Base-by-base conservation (phyloP, 805 yeast species). In the Candida sonorensis region DNA sequence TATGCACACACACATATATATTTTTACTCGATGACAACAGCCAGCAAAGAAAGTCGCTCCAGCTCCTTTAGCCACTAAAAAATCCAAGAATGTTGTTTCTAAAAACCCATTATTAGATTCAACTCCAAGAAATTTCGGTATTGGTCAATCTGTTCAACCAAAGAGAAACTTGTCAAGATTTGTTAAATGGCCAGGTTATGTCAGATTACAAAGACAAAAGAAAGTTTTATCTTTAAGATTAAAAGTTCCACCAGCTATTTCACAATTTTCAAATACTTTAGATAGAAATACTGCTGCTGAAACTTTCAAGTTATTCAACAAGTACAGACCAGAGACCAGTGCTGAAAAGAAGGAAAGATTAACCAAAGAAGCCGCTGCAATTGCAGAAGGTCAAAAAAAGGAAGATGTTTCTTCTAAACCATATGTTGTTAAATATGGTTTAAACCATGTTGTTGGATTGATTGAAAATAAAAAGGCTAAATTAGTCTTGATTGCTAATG, bases 201-300 rank as follows among this genome's bases (percentile, higher is more conserved):
- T 90, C 54, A 85, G 95, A 74, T 75, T 92, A 55, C 98, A 90
- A 77, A 88, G 98, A 79, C 97, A 92, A 74, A 92, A 81, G 82
- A 90, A 90, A 80, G 82, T 90, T 66, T 77, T 90, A 66, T 72
- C 80, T 57, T 66, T 88, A 69, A 88, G 98, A 81, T 78, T 90
- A 64, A 90, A 92, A 82, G 98, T 90, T 64, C 98, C 98, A 53
- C 98, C 98, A 62, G 82, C 97, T 50, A 80, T 90, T 63, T 78
- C 97, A 50, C 98, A 90, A 75, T 90, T 90, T 81, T 87, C 86
- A 62, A 72, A 82, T 72, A 81, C 87, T 60, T 77, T 90, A 67
- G 98, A 90, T 83, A 88, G 88, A 83, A 90, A 90, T 87, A 83
- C 97, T 53, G 97, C 98, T 60, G 73, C 96, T 57, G 94, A 84